Conservation (phyloP, 345 rosid genomes). For the Orychophragmus violaceus region DNA sequence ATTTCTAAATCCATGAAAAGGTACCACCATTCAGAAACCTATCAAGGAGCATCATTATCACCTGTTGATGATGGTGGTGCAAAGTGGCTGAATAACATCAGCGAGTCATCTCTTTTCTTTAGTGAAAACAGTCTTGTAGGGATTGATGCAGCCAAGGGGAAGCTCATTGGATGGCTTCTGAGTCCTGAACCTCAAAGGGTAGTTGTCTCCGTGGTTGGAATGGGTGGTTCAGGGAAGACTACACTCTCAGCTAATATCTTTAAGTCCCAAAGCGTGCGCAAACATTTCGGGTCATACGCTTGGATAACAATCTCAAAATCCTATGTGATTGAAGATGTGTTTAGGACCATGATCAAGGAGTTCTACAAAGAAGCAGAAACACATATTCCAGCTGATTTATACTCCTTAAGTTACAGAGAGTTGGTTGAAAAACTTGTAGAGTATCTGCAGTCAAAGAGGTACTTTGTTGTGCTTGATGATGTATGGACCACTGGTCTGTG, state of each 20-base stretch:
- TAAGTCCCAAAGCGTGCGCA: constrained; percentile 20
- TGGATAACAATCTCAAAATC: constrained; percentile 38
- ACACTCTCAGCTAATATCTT: constrained; percentile 32
- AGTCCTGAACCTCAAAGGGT: constrained; percentile 16
- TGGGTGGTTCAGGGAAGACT: constrained; percentile 42
- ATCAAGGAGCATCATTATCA: neutral
- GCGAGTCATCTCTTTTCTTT: constrained; percentile 31
- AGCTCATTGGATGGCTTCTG: constrained; percentile 27
- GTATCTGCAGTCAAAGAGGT: constrained; percentile 29
- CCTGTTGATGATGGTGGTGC: neutral
- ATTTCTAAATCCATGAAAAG: constrained; percentile 30
- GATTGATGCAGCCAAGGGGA: constrained; percentile 22
- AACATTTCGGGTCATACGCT: constrained; percentile 32
- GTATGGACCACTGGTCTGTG: constrained; percentile 30
- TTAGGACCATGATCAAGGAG: constrained; percentile 36
- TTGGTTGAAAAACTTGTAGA: constrained; percentile 29
- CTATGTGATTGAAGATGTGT: constrained; percentile 32
- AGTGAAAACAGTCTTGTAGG: constrained; percentile 38
- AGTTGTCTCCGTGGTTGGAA: constrained; percentile 31
- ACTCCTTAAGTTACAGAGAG: constrained; percentile 26
- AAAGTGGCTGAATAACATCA: constrained; percentile 7
- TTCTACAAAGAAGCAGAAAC: constrained; percentile 23
- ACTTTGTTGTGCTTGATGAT: constrained; percentile 35
- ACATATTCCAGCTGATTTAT: constrained; percentile 18
- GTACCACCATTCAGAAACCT: constrained; percentile 12